Conservation (phyloP, 2,329 filamentous ascomycete species). For the Paramyrothecium roridum region DNA sequence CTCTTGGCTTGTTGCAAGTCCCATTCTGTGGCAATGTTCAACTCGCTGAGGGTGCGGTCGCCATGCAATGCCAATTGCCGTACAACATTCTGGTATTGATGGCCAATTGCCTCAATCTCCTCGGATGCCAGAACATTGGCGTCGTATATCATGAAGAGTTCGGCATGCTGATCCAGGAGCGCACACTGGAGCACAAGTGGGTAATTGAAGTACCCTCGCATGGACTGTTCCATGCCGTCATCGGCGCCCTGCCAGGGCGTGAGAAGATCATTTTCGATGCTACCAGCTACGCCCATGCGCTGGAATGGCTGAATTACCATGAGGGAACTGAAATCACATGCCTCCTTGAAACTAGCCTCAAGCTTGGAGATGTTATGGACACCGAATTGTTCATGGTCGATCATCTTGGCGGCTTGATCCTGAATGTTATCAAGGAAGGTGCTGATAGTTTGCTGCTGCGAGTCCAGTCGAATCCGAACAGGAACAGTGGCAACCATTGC, state of each 20-base stretch:
- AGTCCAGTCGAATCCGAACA: conserved; percentile 9
- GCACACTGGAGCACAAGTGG: neutral
- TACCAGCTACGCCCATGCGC: neutral
- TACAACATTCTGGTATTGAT: neutral
- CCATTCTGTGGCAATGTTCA: neutral
- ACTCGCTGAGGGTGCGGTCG: neutral
- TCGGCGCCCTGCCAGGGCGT: neutral
- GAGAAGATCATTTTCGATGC: neutral
- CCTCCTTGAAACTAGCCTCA: conserved; percentile 45
- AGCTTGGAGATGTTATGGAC: conserved; percentile 52
- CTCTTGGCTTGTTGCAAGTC: neutral
- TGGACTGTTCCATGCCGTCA: neutral
- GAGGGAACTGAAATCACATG: conserved; percentile 44
- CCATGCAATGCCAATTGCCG: neutral
- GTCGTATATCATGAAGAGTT: neutral
- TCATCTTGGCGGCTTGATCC: neutral
- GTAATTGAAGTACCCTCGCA: neutral
- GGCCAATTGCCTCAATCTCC: neutral
- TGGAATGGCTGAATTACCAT: neutral
- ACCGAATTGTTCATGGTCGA: conserved; percentile 50
- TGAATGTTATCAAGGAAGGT: neutral
- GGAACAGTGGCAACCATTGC: conserved; percentile 27
- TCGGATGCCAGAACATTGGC: neutral
- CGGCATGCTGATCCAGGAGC: neutral
- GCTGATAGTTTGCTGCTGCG: neutral